Percentiles rank a stretch among this genome's conserved stretches.
Evolutionary conservation across 140 eudicot genomes (phyloP).

Genomic region (Oenanthe javanica): DNA sequence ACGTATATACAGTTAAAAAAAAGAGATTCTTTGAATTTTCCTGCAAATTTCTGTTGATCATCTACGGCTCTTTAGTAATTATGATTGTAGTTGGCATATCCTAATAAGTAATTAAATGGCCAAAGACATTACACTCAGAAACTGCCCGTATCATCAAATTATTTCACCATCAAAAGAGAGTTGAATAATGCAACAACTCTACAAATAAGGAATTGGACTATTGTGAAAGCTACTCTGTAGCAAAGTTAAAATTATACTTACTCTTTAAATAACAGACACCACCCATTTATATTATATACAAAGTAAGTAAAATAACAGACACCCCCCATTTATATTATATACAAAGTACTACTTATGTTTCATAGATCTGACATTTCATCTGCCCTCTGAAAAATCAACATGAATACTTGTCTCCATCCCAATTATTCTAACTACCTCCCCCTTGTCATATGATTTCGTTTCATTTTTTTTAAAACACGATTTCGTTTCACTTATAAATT

Average conservation of each 20-base stretch:
- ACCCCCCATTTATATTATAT: too few relatives aligned
- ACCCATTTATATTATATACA: too few relatives aligned
- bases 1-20: too few relatives aligned
- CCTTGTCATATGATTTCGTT: background rate
- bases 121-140: too few relatives aligned
- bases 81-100: background rate
- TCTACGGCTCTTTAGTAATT: too few relatives aligned
- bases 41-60: too few relatives aligned
- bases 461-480: too few relatives aligned
- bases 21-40: too few relatives aligned
- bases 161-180: background rate
- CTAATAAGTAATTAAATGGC: background rate
- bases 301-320: too few relatives aligned
- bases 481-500: too few relatives aligned
- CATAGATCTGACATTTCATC: background rate
- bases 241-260: background rate
- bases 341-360: too few relatives aligned
- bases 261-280: background rate
- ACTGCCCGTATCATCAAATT: background rate
- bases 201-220: background rate
- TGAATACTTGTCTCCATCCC: background rate
- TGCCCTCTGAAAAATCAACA: background rate
- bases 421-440: background rate
- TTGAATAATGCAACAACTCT: background rate
- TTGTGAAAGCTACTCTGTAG: background rate